Base-by-base conservation (phyloP, 495 filamentous ascomycete genomes). In the Daldinia vernicosa region DNA sequence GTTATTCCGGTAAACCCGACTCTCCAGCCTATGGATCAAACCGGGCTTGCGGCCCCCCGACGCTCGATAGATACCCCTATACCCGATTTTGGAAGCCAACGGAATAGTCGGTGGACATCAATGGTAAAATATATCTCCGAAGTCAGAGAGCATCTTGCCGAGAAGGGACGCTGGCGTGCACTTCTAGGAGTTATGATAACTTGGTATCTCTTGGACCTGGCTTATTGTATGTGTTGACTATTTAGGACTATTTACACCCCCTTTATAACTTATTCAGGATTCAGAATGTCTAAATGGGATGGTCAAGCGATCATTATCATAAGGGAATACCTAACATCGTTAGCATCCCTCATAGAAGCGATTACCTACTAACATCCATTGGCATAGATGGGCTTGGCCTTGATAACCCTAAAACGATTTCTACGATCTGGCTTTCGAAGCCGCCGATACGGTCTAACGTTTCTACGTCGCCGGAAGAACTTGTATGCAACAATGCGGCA, bases 121-220 rank as follows among this genome's bases (percentile, higher is more conserved):
- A 17, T 47, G 8, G 32, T 22, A 11, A 50, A 75, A 26, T 74
- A 72, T 55, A 33, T 68, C n/a, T 32, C 17, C 5, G 72, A 63
- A 53, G 58, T 74, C 24, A 54, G 54, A 50, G 76, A 80, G 7
- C 77, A 86, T 19, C 82, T 88, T 59, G 81, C 85, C 5, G 80
- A 82, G 51, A 73, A 77, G 7, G 65, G 72, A 8, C 72, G 74
- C 33, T 75, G 76, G 71, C 70, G 68, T 67, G 63, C 65, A 61
- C 76, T 92, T 15, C 79, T 91, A 32, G 90, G 89, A 7, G 90
- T 89, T 6, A 88, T 90, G 51, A 80, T 82, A 4, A 89, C 88
- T 5, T 92, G 90, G 90, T 89, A 89, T 66, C 82, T 91, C 57
- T 81, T 78, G 27, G 72, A 74, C 40, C 51, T 84, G 22, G 88